phyloP scores from a whole-genome alignment of 2,329 filamentous ascomycete species.

The Thielaviopsis euricoi region DNA sequence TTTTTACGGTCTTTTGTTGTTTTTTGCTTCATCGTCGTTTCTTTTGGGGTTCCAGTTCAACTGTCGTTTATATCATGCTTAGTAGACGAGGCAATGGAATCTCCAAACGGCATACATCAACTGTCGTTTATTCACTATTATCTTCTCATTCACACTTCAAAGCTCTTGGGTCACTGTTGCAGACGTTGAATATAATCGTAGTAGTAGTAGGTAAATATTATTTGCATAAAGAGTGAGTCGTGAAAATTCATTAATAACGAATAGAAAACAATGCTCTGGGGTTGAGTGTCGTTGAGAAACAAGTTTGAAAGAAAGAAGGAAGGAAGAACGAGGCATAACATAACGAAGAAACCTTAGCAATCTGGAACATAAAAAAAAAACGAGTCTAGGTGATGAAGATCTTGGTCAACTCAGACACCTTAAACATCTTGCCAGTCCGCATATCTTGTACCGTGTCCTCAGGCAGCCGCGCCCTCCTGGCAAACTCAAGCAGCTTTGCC shows the following conservation, averaged over 20 bases:
- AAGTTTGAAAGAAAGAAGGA: neutral
- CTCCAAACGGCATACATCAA: no score
- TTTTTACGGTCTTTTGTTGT: neutral
- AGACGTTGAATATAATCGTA: no score
- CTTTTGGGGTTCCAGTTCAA: neutral
- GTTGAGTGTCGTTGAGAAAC: neutral
- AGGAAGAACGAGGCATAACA: neutral
- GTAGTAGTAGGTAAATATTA: no score
- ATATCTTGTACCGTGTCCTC: constrained; percentile 59
- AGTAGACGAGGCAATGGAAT: no score
- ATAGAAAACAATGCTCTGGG: neutral
- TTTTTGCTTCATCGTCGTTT: no score
- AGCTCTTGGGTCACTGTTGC: no score
- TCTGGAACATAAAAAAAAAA: neutral
- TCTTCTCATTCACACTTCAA: no score
- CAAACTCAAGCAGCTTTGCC: constrained; percentile 56
- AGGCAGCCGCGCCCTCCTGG: constrained; percentile 59
- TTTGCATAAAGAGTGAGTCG: no score
- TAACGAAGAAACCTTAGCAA: neutral
- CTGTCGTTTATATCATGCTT: neutral
- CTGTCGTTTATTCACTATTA: no score
- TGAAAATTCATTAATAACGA: constrained; percentile 4
- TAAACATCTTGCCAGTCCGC: constrained; percentile 53
- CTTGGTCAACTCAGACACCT: constrained; percentile 52
- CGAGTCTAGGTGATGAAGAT: constrained; percentile 69